Percentiles rank a stretch among this genome's conserved stretches.
Evolutionary conservation across 495 filamentous ascomycete genomes (phyloP).

Genomic region (Podospora pseudopauciseta): DNA sequence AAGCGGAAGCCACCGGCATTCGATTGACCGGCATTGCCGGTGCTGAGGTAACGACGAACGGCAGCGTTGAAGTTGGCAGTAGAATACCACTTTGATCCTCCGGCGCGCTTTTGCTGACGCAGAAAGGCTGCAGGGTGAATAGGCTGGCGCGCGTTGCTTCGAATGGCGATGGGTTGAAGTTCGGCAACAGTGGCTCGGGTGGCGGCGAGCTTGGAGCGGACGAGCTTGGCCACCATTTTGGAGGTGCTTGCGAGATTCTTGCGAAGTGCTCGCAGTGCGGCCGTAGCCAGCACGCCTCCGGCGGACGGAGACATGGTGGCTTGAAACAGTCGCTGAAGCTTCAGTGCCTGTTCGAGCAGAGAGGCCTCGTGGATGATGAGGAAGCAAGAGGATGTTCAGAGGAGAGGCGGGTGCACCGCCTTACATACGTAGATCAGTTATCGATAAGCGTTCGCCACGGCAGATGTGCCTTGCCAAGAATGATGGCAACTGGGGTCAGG

Average conservation of each 20-base stretch:
- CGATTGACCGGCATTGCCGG: conserved; percentile 36
- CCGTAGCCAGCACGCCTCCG: conserved; percentile 68
- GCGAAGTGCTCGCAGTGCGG: conserved; percentile 64
- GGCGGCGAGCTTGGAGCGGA: conserved; percentile 59
- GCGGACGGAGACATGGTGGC: conserved; percentile 57
- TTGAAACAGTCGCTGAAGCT: conserved; percentile 13
- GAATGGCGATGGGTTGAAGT: conserved; percentile 49
- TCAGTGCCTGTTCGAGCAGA: conserved; percentile 10
- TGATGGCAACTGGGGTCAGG: not conserved
- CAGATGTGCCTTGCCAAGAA: not conserved
- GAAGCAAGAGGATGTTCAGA: conserved; percentile 2
- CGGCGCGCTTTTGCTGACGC: conserved; percentile 62
- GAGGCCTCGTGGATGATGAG: conserved; percentile 11
- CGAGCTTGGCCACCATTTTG: conserved; percentile 43
- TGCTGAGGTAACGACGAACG: conserved; percentile 59
- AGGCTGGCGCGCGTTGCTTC: conserved; percentile 58
- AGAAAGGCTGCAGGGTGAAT: conserved; percentile 68
- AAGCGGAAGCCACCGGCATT: conserved; percentile 40
- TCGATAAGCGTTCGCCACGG: conserved; percentile 29
- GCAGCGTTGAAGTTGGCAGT: conserved; percentile 57
- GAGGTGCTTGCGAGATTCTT: conserved; percentile 62
- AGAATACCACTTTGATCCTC: conserved; percentile 59
- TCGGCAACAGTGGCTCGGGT: conserved; percentile 40
- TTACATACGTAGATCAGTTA: conserved; percentile 15
- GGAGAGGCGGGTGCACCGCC: conserved; percentile 18